A percentile compares a stretch with the other conserved stretches of the same genome.
Evolutionary conservation across 495 filamentous ascomycete genomes (phyloP).

Genomic region (Opeltia flavorubescens): DNA sequence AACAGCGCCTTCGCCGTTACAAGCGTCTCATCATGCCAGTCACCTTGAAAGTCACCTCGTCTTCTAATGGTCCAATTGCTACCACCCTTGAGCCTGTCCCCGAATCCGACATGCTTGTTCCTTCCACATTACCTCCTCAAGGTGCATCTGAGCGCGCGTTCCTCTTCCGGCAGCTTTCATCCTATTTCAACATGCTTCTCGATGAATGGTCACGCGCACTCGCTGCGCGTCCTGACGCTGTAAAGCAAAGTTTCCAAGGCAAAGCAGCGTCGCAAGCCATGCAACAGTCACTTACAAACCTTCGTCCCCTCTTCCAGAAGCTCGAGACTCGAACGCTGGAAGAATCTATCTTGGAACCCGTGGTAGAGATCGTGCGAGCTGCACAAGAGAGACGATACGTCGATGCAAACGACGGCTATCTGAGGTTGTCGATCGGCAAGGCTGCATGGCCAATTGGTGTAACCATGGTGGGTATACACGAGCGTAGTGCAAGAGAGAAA

Average conservation of each 20-base stretch:
- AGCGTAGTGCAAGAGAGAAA: conserved; percentile 87
- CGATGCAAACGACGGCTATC: conserved; percentile 89
- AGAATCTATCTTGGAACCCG: conserved; percentile 61
- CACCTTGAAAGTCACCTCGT: conserved; percentile 37
- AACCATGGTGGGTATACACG: conserved; percentile 99
- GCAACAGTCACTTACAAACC: conserved; percentile 67
- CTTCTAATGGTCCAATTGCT: conserved; percentile 43
- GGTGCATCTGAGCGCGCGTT: conserved; percentile 35
- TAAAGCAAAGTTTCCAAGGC: conserved; percentile 61
- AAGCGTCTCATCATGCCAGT: conserved; percentile 35
- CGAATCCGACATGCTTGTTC: conserved; percentile 78
- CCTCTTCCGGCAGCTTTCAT: conserved; percentile 75
- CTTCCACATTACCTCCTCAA: conserved; percentile 40
- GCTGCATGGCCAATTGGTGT: conserved; percentile 99
- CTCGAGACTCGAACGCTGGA: conserved; percentile 71
- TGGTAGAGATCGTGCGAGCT: conserved; percentile 87
- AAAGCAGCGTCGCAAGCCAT: conserved; percentile 66
- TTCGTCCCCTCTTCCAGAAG: conserved; percentile 80
- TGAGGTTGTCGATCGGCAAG: conserved; percentile 90
- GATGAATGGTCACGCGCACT: conserved; percentile 75
- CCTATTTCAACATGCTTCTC: conserved; percentile 88
- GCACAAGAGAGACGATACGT: conserved; percentile 86
- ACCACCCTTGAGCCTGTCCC: conserved; percentile 63
- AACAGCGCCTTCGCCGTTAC: conserved; percentile 53
- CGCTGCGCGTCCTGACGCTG: conserved; percentile 43